A percentile compares a stretch with the other conserved stretches of the same genome.
Conservation (phyloP, 2,329 filamentous ascomycete genomes). For the Curvularia verruculosa region DNA sequence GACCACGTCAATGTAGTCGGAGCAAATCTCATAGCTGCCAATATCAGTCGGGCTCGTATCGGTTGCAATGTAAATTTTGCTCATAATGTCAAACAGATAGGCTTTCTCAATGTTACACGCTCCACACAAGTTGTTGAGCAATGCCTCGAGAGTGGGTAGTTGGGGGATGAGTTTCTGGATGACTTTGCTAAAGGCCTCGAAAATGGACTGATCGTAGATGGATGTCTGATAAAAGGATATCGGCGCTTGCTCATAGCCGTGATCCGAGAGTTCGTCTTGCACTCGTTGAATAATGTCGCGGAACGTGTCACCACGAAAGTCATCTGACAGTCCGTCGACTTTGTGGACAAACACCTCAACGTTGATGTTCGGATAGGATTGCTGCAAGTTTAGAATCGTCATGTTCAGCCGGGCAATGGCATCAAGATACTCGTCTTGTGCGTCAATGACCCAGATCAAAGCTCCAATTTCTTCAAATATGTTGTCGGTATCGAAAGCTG, state of each 20-base stretch:
- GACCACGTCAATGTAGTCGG: constrained; percentile 97
- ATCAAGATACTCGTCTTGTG: constrained; percentile 96
- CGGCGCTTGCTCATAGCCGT: constrained; percentile 89
- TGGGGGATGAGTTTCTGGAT: constrained; percentile 97
- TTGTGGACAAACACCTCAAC: constrained; percentile 99
- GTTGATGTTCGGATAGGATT: constrained; percentile 90
- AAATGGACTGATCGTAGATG: constrained; percentile 98
- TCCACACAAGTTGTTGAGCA: constrained; percentile 91
- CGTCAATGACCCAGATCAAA: constrained; percentile 97
- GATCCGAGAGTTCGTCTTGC: constrained; percentile 92
- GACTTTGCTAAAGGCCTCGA: constrained; percentile 97
- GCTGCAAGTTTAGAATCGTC: constrained; percentile 87
- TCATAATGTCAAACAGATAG: constrained; percentile 95
- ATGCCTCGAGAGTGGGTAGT: constrained; percentile 86
- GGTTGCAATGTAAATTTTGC: constrained; percentile 98
- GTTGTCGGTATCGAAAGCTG: constrained; percentile 86
- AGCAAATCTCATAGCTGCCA: constrained; percentile 96
- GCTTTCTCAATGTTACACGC: constrained; percentile 97
- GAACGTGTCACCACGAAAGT: constrained; percentile 95
- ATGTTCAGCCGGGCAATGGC: constrained; percentile 84
- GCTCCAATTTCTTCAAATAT: constrained; percentile 95
- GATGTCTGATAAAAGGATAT: constrained; percentile 96
- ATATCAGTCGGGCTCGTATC: constrained; percentile 93
- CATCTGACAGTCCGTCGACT: constrained; percentile 94
- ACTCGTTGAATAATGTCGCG: constrained; percentile 96